Evolutionary conservation across 2,329 filamentous ascomycete genomes (phyloP), one percentile per base, ranked within the genome.

Genomic region (Chaetomium olivaceum): DNA sequence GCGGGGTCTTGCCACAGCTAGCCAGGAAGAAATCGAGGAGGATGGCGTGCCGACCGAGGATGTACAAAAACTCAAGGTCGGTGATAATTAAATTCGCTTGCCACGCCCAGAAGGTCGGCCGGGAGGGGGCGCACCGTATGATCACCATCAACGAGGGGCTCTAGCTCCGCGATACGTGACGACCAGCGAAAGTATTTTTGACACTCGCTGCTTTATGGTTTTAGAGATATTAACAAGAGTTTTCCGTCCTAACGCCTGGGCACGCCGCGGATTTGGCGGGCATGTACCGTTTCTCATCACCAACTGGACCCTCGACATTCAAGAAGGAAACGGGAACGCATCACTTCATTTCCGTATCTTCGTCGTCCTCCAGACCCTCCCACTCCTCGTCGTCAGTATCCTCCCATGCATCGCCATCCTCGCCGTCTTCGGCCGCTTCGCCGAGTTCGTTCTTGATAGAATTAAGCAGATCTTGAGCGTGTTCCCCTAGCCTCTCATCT

Each of bases 401-500:
- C 57, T 80, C 83, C 68, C 84, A 85, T 66, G 86, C 86, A 39
- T 84, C 81, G 65, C 81, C 79, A 27, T 77, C 78, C 23, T 80
- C 81, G 21, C 80, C 80, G 25, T 80, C 81, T 25, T 85, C 85
- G 55, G 81, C 78, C 14, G 83, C 81, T 70, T 86, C 85, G 3
- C 89, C 89, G 3, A 93, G 80, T 72, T 87, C 87, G 65, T 84
- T 81, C 70, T 85, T 86, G 65, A 93, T 85, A 62, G 80, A 82
- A 50, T 81, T 80, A 52, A 92, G 79, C 54, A 96, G 81, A 79
- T 95, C 91, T 66, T 84, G 80, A 0, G 91, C 89, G 75, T 96
- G 92, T 66, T 91, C 87, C 60, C 88, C 87, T 29, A 96, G 80
- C 69, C 90, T 82, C 67, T 92, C 90, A 71, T 96, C 92, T 76